Base-by-base conservation (phyloP, 805 yeast species). In the Yarrowia sp. region DNA sequence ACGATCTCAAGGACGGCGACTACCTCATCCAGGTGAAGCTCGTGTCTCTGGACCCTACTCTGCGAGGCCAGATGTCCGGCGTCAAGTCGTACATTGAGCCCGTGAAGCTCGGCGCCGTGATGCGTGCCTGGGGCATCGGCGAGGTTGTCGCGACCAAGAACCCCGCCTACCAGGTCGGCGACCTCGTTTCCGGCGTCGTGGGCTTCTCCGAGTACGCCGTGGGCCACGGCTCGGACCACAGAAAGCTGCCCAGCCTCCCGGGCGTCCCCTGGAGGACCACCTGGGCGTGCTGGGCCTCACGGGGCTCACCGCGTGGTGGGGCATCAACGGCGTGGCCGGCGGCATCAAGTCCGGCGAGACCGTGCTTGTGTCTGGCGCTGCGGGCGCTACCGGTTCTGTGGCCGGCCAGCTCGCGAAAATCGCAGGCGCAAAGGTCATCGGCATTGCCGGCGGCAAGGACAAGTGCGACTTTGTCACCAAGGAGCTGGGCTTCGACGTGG, bases 331-430 rank as follows among this genome's bases (percentile, higher is more conserved):
- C 65, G 18, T 58, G 21, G 82, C 94, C 1, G 83, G 88, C 69
- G 69, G 78, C 1, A 87, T 89, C 38, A 71, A 88, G 67, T 76
- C 81, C 70, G 92, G 84, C 60, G 97, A 93, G 63, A 80, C 74
- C 67, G 81, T 88, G 44, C 78, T 92, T 49, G 85, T 90, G 24
- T 90, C 91, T 77, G 97, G 97, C 4, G 97, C 97, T 7, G 97
- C 97, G 2, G 98, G 97, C 49, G 97, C 97, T 62, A 93, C 89
- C 58, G 98, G 98, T 4, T 79, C 82, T 58, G 67, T 89, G 16
- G 75, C 90, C 61, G 77, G 79, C 55, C 97, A 91, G 72, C 75
- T 91, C 73, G 73, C 87, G 53, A 72, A 78, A 29, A 69, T 74
- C 21, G 78, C 76, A 53, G 96, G 96, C 19, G 97, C 91, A 3